phyloP scores from a whole-genome alignment of 1,284 basidiomycete genomes.

The Athelia psychrophila region DNA sequence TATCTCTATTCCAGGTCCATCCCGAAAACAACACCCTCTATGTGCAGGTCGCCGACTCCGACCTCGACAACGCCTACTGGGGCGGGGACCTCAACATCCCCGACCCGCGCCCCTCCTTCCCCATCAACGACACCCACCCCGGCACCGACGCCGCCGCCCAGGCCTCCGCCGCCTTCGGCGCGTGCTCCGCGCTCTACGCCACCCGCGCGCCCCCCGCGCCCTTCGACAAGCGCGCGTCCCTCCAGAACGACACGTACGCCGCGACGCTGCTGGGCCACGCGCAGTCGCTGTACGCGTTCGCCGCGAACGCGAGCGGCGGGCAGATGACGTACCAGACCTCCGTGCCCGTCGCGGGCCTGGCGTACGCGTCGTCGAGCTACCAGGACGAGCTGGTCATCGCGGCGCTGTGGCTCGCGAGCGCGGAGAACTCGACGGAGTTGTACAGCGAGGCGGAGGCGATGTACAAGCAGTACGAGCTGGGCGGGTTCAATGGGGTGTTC shows the following conservation, averaged over 20 bases:
- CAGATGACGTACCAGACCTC: conserved; percentile 61
- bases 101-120: conserved; percentile 68
- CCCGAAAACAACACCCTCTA: conserved; percentile 72
- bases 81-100: conserved; percentile 85
- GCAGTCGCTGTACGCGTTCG: conserved; percentile 68
- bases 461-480: conserved; percentile 59
- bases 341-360: conserved; percentile 58
- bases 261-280: conserved; percentile 71
- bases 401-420: conserved; percentile 74
- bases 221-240: conserved; percentile 56
- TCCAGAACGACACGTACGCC: conserved; percentile 77
- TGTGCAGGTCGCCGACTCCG: conserved; percentile 67
- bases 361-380: conserved; percentile 74
- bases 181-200: conserved; percentile 80
- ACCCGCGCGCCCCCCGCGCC: conserved; percentile 48
- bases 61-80: conserved; percentile 81
- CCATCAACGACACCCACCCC: conserved; percentile 75
- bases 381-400: conserved; percentile 73
- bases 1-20: conserved; percentile 60
- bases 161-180: conserved; percentile 82
- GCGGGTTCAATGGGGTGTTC: conserved; percentile 59
- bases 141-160: conserved; percentile 89
- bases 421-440: conserved; percentile 57
- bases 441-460: conserved; percentile 65
- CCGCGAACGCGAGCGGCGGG: conserved; percentile 59